Base-by-base conservation (phyloP, 2,329 filamentous ascomycete genomes). In the Anthostomella pinea region DNA sequence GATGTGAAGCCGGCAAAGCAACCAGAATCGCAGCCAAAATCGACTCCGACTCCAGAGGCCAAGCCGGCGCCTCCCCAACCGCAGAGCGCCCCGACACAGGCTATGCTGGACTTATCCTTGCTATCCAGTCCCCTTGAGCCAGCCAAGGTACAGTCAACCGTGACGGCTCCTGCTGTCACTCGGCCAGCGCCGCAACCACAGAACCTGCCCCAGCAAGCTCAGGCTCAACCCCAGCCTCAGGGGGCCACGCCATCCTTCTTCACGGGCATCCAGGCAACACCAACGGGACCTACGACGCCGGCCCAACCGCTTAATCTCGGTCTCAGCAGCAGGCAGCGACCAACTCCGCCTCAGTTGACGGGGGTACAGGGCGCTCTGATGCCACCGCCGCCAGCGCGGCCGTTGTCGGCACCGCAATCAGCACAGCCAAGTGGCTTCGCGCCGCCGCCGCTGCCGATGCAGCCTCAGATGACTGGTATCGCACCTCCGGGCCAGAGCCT, bases 321-420 rank as follows among this genome's bases (percentile, higher is more conserved):
- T 48, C 66, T 45, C 46, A 62, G 45, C 57, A 62, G 70, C 35
- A 68, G 87, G 48, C 83, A 87, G 59, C 73, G 88, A 45, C 89
- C 88, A 28, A 68, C 79, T 40, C 75, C 83, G 23, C 85, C 87
- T 30, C 80, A 83, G 43, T 69, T 68, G 28, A 68, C 74, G 43
- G 75, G 78, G 39, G 73, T 70, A 27, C 71, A 78, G 49, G 68
- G 77, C 24, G 78, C 79, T 13, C 70, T 95, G 23, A 77, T 90
- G 44, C 77, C 83, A 31, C 88, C 89, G 6, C 88, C 79, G 13
- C 88, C 89, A 8, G 77, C 81, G 34, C 77, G 93, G 43, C 85
- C 93, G 6, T 73, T 93, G 9, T 96, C 91, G 25, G 91, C 93
- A 24, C 91, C 93, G 17, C 85, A 88, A 59, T 85, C 88, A 35